These are phyloP conservation scores for Agaricus sinodeliciosus DNA, from an alignment of 768 basidiomycete genomes.

Conservation along the genomic window DNA sequence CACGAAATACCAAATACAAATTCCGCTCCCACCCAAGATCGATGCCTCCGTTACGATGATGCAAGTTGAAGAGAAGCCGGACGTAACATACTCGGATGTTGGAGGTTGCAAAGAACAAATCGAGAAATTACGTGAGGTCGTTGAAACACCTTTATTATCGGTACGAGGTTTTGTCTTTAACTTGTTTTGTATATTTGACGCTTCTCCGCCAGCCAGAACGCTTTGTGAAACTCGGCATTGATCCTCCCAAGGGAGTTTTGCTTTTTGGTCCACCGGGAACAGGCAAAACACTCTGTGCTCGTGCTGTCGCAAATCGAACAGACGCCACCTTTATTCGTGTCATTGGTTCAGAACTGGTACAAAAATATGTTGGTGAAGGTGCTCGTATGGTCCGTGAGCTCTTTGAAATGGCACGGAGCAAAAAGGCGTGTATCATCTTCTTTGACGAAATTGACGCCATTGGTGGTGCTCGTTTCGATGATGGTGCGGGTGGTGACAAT, in stretches of 20 bases:
- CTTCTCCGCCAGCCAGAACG: slow-evolving; percentile 81
- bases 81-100: slow-evolving; percentile 95
- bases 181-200: slow-evolving; percentile 11
- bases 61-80: slow-evolving; percentile 98
- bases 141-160: slow-evolving; percentile 91
- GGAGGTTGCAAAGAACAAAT: slow-evolving; percentile 99
- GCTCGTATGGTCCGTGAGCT: slow-evolving; percentile 98
- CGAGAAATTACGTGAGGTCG: slow-evolving; percentile 97
- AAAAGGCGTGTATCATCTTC: slow-evolving; percentile 99
- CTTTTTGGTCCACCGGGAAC: slow-evolving; percentile 95
- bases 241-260: slow-evolving; percentile 96
- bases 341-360: slow-evolving; percentile 98
- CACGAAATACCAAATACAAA: slow-evolving; percentile 97
- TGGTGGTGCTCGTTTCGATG: slow-evolving; percentile 96
- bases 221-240: slow-evolving; percentile 96
- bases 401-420: slow-evolving; percentile 98
- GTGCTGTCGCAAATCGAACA: slow-evolving; percentile 96
- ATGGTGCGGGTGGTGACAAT: slow-evolving; percentile 98
- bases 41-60: slow-evolving; percentile 99
- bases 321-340: slow-evolving; percentile 99
- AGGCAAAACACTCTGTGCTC: slow-evolving; percentile 97
- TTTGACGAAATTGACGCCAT: slow-evolving; percentile 99
- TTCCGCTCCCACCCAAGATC: slow-evolving; percentile 96
- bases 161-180: slow-evolving; percentile 38
- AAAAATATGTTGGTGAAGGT: slow-evolving; percentile 99